phyloP scores from a whole-genome alignment of 306 rosid genomes.

The Lathyrus tuberosus region DNA sequence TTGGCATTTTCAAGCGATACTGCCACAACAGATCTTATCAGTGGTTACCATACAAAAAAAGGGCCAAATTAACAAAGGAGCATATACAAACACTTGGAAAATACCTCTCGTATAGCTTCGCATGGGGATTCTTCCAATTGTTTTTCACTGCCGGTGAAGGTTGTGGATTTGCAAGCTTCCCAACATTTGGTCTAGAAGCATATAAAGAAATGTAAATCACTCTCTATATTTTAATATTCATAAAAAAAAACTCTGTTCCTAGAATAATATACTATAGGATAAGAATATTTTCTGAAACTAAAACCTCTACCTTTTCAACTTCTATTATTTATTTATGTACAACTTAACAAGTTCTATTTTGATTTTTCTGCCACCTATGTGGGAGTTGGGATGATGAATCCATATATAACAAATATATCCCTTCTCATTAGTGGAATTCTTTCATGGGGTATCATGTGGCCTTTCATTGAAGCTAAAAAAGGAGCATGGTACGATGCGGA shows the following conservation, averaged over 20 bases:
- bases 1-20: slow-evolving; percentile 60
- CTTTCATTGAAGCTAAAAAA: slow-evolving; percentile 43
- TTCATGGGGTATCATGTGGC: slow-evolving; percentile 66
- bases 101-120: slow-evolving; percentile 52
- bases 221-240: neutral
- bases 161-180: slow-evolving; percentile 54
- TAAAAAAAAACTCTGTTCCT: no score
- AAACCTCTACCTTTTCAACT: no score
- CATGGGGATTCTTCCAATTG: slow-evolving; percentile 59
- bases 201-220: slow-evolving; percentile 31
- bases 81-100: slow-evolving; percentile 53
- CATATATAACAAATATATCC: slow-evolving; percentile 48
- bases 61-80: slow-evolving; percentile 55
- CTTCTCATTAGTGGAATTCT: slow-evolving; percentile 54
- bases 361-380: slow-evolving; percentile 55
- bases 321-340: slow-evolving; percentile 7
- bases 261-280: no score
- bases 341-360: slow-evolving; percentile 47
- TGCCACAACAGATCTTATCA: slow-evolving; percentile 58
- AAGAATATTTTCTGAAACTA: no score
- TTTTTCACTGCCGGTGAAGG: slow-evolving; percentile 56
- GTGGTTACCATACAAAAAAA: slow-evolving; percentile 57
- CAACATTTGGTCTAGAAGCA: slow-evolving; percentile 58
- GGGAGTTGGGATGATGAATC: slow-evolving; percentile 62
- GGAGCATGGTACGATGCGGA: slow-evolving; percentile 55